phyloP scores from a whole-genome alignment of 140 eudicot genomes.

The Anethum foeniculum region DNA sequence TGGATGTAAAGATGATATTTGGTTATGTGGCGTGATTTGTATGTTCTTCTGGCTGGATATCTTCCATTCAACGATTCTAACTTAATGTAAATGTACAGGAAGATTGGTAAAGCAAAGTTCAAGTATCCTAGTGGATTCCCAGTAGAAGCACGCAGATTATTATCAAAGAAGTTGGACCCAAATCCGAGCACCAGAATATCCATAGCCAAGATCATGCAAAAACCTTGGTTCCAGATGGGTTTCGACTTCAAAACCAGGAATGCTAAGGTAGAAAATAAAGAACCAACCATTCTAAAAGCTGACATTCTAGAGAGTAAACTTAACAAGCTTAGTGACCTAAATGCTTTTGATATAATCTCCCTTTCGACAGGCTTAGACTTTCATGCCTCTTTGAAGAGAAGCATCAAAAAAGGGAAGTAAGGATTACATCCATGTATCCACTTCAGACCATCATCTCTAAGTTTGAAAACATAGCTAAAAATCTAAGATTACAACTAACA shows the following conservation, averaged over 20 bases:
- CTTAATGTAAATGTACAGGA: constrained; percentile 67
- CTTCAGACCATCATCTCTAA: constrained; percentile 35
- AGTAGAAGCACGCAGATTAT: constrained; percentile 38
- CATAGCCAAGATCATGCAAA: constrained; percentile 47
- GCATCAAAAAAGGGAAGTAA: constrained; percentile 30
- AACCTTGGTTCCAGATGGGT: constrained; percentile 63
- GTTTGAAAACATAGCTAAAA: constrained; percentile 48
- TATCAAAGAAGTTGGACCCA: constrained; percentile 59
- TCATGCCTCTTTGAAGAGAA: constrained; percentile 50
- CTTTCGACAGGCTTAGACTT: constrained; percentile 62
- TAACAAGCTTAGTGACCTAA: constrained; percentile 30
- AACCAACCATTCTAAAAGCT: not conserved
- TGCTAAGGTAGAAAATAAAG: constrained; percentile 14
- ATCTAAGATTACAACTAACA: constrained; percentile 33
- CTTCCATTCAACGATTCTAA: constrained; percentile 70
- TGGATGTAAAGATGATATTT: constrained; percentile 57
- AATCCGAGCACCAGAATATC: constrained; percentile 56
- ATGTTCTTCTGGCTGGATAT: constrained; percentile 50
- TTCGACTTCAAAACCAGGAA: constrained; percentile 18
- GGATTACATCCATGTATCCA: constrained; percentile 31
- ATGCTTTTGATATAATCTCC: constrained; percentile 73
- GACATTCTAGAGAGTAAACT: not conserved
- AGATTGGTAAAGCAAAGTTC: constrained; percentile 50
- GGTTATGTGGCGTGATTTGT: constrained; percentile 88
- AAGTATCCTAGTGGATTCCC: constrained; percentile 62